Base-by-base conservation (phyloP, 345 rosid genomes). In the Excoecaria agallocha region DNA sequence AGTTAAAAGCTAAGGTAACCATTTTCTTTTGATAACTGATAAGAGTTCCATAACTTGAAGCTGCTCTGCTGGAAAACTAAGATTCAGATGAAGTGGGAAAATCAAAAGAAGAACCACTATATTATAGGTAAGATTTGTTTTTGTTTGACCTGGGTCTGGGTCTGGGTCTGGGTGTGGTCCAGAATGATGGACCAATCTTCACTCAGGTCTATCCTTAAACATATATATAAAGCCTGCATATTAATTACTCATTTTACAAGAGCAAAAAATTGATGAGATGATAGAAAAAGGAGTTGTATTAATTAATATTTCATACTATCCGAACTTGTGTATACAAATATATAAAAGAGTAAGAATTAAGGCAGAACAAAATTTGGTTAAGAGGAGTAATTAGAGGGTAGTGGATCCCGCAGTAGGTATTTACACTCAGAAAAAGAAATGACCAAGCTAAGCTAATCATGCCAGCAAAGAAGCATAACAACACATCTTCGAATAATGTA, bases 401-500 rank as follows among this genome's bases (percentile, higher is more conserved):
- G 59, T 51, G 41, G 17, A 24, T 9, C 58, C 79, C 55, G 69
- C 79, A 38, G 73, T 70, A 24, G 52, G 46, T 82, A 82, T 86
- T 75, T 86, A 84, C 87, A 86, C 64, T 76, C 82, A 78, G 80
- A 77, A 66, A 46, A 58, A 41, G 7, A 30, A 30, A 30, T 30
- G 30, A 30, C 2, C 1, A 10, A 43, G 48, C n/a, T n/a, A n/a
- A n/a, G 30, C 81, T 68, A 91, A 57, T 91, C 98, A 81, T 90
- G 90, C 96, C 96, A 89, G 59, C 91, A 90, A 70, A 90, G 86
- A 52, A 90, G 89, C 96, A 90, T 93, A 76, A 91, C 90, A 0
- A 93, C 93, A 70, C 98, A 91, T 75, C 97, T 89, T 75, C 93
- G 80, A 25, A 93, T 91, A 25, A 93, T 91, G 74, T 93, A 93